Evolutionary conservation across 192 early-diverging fungal genomes (phyloP), one percentile per base, ranked within the genome.

Genomic region (Umbelopsis isabellina): DNA sequence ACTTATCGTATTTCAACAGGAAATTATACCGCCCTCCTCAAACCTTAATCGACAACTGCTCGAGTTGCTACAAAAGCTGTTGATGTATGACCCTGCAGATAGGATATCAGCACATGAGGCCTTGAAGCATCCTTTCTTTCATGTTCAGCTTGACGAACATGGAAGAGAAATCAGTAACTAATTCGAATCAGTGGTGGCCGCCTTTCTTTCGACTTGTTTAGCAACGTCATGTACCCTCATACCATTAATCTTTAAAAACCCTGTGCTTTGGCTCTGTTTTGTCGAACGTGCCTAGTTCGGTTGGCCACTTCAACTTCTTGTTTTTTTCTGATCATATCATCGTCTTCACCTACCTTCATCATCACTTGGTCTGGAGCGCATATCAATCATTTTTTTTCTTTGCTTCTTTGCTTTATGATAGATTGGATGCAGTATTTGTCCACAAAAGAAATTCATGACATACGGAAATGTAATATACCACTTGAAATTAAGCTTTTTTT

Each of bases 101-200:
- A 85, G 96, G 46, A 91, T 97, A 46, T 86, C 93, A 4, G 95
- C 97, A 13, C 82, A 86, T 15, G 85, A 94, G 49, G 97, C 97
- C 3, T 83, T 95, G 53, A 76, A 87, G 23, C 95, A 97, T 75
- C 89, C 88, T 41, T 98, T 97, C 76, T 93, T 98, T 76, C 79
- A 85, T 67, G 81, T 83, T 27, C 76, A 80, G 6, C 75, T 88
- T 50, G 79, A 86, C 58, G 80, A 83, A 12, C 44, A 65, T 45
- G 82, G 82, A 35, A 73, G 73, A 75, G 41, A 72, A 41, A 35
- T 72, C 21, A 22, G n/a, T 33, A 33, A 49, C 23, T 67, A n/a
- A 67, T 0, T 61, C 4, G 13, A 12, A 16, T 8, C 3, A 11
- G 27, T 15, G 13, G 13, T 30, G 7, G 16, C 27, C 30, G 33